These are phyloP conservation scores for Collybiopsis luxurians DNA, from an alignment of 768 basidiomycete species.

Conservation along the genomic window DNA sequence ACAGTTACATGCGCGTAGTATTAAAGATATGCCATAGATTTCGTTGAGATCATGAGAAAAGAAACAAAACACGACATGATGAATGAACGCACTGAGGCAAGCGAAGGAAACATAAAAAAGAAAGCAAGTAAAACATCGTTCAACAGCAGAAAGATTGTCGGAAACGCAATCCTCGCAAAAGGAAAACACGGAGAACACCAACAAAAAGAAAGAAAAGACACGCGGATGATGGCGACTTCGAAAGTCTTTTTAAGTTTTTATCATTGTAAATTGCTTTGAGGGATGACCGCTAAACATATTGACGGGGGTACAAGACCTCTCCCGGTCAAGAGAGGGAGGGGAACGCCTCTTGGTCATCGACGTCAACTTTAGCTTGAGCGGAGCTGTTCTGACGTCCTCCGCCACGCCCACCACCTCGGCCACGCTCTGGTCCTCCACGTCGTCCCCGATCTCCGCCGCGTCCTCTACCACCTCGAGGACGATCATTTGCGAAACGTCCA, in stretches of 20 bases:
- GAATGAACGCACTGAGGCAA: background rate
- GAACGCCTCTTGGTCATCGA: conserved; percentile 86
- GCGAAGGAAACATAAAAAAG: background rate
- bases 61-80: background rate
- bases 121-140: background rate
- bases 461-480: conserved; percentile 45
- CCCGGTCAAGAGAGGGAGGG: conserved; percentile 68
- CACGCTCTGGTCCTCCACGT: conserved; percentile 42
- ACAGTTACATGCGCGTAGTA: background rate
- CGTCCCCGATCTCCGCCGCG: conserved; percentile 46
- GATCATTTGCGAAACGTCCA: conserved; percentile 80
- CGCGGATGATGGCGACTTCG: background rate
- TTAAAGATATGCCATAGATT: conserved; percentile 6
- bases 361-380: conserved; percentile 48
- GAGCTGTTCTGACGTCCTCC: conserved; percentile 42
- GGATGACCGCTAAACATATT: background rate
- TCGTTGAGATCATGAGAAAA: conserved; percentile 4
- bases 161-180: background rate
- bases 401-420: conserved; percentile 43
- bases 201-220: background rate
- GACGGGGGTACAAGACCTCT: background rate
- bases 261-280: conserved; percentile 5
- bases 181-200: background rate
- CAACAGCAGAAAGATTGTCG: background rate
- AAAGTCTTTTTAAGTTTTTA: background rate